These are phyloP conservation scores for Aspergillus sp. DNA, from an alignment of 2,329 filamentous ascomycete genomes.

Conservation along the genomic window DNA sequence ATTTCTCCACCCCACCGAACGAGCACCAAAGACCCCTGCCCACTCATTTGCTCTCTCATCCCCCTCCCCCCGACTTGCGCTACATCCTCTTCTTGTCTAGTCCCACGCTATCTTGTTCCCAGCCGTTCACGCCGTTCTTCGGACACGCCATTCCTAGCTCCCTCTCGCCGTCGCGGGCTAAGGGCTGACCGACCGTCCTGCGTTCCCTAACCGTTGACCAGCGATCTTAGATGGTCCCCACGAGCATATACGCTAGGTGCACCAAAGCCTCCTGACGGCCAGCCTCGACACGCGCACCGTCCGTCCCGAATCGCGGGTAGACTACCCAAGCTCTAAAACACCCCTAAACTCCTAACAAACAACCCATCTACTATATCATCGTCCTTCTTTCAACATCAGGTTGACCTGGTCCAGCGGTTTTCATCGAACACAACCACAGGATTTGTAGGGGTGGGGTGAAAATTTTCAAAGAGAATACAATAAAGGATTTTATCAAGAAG, in stretches of 20 bases:
- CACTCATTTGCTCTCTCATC: conserved; percentile 22
- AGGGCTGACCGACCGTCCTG: conserved; percentile 12
- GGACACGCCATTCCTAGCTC: conserved; percentile 30
- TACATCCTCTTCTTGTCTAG: conserved; percentile 34
- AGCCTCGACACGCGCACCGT: conserved; percentile 22
- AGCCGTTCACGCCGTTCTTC: conserved; percentile 30
- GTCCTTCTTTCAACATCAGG: conserved; percentile 19
- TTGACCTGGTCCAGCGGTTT: background rate
- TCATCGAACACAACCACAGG: conserved; percentile 12
- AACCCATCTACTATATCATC: conserved; percentile 14
- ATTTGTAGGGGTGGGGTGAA: conserved; percentile 6
- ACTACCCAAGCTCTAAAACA: conserved; percentile 28
- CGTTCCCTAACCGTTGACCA: conserved; percentile 19
- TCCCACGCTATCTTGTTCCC: conserved; percentile 21
- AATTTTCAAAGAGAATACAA: conserved; percentile 7
- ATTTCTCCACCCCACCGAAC: background rate
- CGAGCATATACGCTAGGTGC: conserved; percentile 34
- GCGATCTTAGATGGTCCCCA: conserved; percentile 32
- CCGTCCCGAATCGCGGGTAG: conserved; percentile 34
- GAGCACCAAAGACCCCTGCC: conserved; percentile 20
- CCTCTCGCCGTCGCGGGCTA: conserved; percentile 7
- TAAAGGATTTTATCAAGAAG: conserved; percentile 4
- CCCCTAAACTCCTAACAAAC: background rate
- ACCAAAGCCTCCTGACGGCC: conserved; percentile 20
- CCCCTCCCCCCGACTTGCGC: conserved; percentile 32